Conservation (phyloP, 306 rosid genomes). For the Gleditsia sinensis region DNA sequence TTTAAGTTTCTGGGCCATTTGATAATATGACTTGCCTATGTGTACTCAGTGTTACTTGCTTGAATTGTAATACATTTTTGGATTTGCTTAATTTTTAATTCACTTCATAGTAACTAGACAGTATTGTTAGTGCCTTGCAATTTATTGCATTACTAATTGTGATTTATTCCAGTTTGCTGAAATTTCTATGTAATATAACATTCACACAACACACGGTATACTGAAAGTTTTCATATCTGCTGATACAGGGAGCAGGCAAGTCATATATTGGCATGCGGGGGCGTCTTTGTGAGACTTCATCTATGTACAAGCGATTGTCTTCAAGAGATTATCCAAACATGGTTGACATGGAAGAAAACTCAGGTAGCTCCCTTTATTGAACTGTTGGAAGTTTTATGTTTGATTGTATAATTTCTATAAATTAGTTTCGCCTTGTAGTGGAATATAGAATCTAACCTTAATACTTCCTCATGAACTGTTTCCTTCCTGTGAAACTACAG, state of each 20-base stretch:
- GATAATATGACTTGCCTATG: not conserved
- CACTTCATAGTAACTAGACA: not conserved
- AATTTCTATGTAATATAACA: slow-evolving; percentile 3
- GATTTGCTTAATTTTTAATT: not conserved
- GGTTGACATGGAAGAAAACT: slow-evolving; percentile 67
- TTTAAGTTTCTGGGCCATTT: not conserved
- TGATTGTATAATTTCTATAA: slow-evolving; percentile 3
- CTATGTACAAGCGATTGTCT: slow-evolving; percentile 79
- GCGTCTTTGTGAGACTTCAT: slow-evolving; percentile 62
- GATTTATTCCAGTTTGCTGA: slow-evolving; percentile 11
- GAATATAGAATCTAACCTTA: slow-evolving; percentile 11
- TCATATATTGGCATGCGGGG: slow-evolving; percentile 63
- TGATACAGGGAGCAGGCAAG: slow-evolving; percentile 32
- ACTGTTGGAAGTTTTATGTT: slow-evolving; percentile 17
- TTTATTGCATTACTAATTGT: not conserved
- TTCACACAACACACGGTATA: not conserved
- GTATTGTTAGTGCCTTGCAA: not conserved
- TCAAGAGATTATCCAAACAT: slow-evolving; percentile 54
- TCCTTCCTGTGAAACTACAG: slow-evolving; percentile 1
- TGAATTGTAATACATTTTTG: not conserved
- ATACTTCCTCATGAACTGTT: not conserved
- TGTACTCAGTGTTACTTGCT: not conserved
- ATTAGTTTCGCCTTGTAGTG: slow-evolving; percentile 14
- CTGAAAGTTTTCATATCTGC: slow-evolving; percentile 30
- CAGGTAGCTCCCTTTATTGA: slow-evolving; percentile 51